phyloP scores from a whole-genome alignment of 179 eudicot genomes.

The Spinacia oleracea region DNA sequence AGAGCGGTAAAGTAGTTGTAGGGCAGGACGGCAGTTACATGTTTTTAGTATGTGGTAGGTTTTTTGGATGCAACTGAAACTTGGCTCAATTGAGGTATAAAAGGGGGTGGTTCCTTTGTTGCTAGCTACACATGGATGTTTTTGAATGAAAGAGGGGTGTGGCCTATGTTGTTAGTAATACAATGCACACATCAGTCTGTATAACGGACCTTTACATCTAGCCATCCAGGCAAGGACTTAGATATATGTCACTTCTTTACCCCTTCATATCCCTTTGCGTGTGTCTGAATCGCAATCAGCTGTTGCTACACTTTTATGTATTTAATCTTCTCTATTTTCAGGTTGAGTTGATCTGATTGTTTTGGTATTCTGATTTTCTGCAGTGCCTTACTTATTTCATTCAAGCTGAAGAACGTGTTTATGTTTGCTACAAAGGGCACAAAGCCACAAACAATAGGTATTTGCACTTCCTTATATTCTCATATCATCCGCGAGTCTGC shows the following conservation, averaged over 20 bases:
- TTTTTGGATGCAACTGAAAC: neutral
- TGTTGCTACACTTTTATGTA: neutral
- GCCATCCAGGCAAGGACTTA: neutral
- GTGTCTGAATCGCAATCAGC: neutral
- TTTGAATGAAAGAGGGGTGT: neutral
- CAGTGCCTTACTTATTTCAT: slow-evolving; percentile 69
- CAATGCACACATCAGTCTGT: neutral
- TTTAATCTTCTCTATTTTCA: neutral
- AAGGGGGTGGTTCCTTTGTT: neutral
- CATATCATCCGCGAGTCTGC: neutral
- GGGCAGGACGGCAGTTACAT: neutral
- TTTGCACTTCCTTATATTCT: neutral
- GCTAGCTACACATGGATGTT: neutral
- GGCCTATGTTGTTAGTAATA: neutral
- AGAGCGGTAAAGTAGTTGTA: neutral
- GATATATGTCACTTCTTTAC: neutral
- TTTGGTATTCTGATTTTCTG: slow-evolving; percentile 28
- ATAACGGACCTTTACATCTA: neutral
- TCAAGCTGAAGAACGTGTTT: slow-evolving; percentile 29
- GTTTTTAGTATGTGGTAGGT: neutral
- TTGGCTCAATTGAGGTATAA: neutral
- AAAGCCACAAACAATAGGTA: slow-evolving; percentile 24
- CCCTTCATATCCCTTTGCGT: neutral
- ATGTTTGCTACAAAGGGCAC: slow-evolving; percentile 6
- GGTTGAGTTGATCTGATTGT: slow-evolving; percentile 13